phyloP scores from a whole-genome alignment of 257 asterid species.

The Ilex asprella region DNA sequence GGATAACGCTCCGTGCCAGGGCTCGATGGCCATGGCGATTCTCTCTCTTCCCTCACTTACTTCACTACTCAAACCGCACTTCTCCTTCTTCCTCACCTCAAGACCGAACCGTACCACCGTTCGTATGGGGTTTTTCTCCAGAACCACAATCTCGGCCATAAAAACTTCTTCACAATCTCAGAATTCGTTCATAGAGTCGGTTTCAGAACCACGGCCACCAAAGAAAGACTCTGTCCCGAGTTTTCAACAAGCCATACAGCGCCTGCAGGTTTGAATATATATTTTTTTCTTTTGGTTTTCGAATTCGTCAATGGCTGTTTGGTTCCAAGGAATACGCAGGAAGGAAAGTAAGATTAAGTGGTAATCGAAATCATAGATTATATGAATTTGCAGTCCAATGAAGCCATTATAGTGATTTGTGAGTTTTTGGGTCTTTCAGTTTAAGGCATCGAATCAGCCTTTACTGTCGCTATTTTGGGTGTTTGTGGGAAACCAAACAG shows the following conservation, averaged over 20 bases:
- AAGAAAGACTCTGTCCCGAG: slow-evolving; percentile 45
- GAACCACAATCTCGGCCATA: slow-evolving; percentile 24
- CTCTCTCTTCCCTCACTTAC: slow-evolving; percentile 62
- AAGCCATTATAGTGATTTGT: too few relatives aligned
- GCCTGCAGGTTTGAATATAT: slow-evolving; percentile 57
- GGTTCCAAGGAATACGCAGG: not conserved
- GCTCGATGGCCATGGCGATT: slow-evolving; percentile 40
- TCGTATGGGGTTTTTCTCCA: slow-evolving; percentile 30
- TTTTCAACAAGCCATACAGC: slow-evolving; percentile 93
- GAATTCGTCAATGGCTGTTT: not conserved
- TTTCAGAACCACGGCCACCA: slow-evolving; percentile 1
- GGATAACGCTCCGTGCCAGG: too few relatives aligned
- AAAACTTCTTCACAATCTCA: slow-evolving; percentile 29
- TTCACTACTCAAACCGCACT: slow-evolving; percentile 36
- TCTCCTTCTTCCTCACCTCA: slow-evolving; percentile 29
- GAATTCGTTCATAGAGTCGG: not conserved
- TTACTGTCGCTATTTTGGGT: not conserved
- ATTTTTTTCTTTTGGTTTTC: not conserved
- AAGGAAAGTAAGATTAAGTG: not conserved
- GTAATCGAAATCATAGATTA: not conserved
- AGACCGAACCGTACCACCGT: slow-evolving; percentile 17
- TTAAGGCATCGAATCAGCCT: too few relatives aligned
- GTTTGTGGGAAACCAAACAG: not conserved
- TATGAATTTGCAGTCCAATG: not conserved
- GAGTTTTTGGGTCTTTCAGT: too few relatives aligned